These are phyloP conservation scores for Trifolium repens DNA, from an alignment of 306 rosid genomes.

Conservation along the genomic window DNA sequence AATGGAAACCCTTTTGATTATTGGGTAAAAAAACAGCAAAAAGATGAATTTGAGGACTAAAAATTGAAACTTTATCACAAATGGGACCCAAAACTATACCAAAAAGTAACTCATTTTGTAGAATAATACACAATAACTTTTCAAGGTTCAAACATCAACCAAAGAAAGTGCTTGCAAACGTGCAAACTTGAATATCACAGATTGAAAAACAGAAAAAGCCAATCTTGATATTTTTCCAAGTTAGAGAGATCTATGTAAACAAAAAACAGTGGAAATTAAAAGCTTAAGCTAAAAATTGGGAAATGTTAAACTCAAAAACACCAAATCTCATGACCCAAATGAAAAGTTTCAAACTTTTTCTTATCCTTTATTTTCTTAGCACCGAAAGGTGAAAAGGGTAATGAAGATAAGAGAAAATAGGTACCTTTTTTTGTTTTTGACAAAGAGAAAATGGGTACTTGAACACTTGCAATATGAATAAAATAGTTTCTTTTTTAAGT, in stretches of 20 bases:
- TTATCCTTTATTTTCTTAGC: constrained; percentile 23
- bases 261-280: constrained; percentile 10
- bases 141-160: constrained; percentile 33
- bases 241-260: constrained; percentile 38
- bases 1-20: constrained; percentile 25
- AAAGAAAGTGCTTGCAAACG: background rate
- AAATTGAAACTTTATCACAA: constrained; percentile 44
- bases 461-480: background rate
- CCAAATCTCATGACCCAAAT: constrained; percentile 29
- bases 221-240: constrained; percentile 28
- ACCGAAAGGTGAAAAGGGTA: constrained; percentile 21
- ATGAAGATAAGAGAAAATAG: background rate
- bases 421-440: no score
- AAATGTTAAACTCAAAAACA: constrained; percentile 35
- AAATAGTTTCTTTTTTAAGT: no score
- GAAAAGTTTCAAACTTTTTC: constrained; percentile 28
- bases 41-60: constrained; percentile 45
- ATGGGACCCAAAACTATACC: constrained; percentile 63
- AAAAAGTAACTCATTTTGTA: constrained; percentile 33
- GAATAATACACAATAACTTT: constrained; percentile 43
- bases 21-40: constrained; percentile 22
- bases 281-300: background rate
- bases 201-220: background rate
- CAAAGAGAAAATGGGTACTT: background rate
- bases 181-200: background rate